A percentile compares a stretch with the other conserved stretches of the same genome.
These are phyloP conservation scores for Lipomyces yamanashiensis DNA, from an alignment of 805 yeast species.

Conservation along the genomic window DNA sequence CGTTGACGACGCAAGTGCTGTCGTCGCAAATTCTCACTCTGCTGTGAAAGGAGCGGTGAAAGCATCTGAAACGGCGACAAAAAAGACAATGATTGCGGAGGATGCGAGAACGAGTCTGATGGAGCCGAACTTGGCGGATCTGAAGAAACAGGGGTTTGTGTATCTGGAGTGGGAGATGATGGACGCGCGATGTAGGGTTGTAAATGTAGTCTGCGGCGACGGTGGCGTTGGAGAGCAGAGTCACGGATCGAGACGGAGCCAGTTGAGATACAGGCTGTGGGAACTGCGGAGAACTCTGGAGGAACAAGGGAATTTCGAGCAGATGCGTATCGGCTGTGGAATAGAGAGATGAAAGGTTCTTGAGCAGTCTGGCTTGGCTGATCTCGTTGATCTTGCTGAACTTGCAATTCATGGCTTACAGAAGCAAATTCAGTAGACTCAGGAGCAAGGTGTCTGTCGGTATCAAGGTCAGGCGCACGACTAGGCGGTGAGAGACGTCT, in stretches of 20 bases:
- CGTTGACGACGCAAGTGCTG: constrained; percentile 6
- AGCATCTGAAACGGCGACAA: neutral
- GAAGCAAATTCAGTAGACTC: no score
- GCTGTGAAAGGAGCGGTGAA: constrained; percentile 2
- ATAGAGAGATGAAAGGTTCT: neutral
- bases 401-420: neutral
- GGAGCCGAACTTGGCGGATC: neutral
- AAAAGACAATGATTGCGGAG: neutral
- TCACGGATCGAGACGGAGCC: neutral
- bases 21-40: neutral
- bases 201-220: constrained; percentile 2
- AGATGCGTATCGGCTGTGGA: neutral
- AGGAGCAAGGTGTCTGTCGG: neutral
- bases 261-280: neutral
- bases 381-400: neutral
- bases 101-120: neutral
- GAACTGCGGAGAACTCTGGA: neutral
- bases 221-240: constrained; percentile 14
- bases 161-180: neutral
- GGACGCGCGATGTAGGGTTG: neutral
- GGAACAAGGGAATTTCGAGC: neutral
- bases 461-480: neutral
- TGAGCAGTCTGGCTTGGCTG: neutral
- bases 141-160: neutral
- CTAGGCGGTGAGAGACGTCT: no score